Conservation (phyloP, 2,329 filamentous ascomycete genomes). For the Sclerotinia nivalis region DNA sequence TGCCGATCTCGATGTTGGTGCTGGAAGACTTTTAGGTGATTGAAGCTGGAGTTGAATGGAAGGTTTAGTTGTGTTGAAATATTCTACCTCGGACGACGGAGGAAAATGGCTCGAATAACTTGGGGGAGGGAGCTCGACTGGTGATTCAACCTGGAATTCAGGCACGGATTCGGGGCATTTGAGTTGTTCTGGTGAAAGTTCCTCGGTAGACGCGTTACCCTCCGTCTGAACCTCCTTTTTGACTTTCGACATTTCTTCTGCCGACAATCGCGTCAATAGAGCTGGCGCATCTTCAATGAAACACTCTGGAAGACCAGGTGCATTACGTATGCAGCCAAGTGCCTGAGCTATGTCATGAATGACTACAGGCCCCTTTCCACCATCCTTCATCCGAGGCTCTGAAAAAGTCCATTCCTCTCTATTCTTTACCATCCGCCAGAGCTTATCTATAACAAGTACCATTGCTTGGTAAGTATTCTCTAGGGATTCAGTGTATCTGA, state of each 20-base stretch:
- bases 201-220: neutral
- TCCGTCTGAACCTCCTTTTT: neutral
- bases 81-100: neutral
- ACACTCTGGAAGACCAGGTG: constrained; percentile 6
- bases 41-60: neutral
- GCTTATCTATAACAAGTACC: constrained; percentile 13
- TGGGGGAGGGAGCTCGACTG: neutral
- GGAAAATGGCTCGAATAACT: neutral
- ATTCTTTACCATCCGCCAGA: constrained; percentile 3
- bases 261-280: neutral
- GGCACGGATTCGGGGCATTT: neutral
- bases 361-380: constrained; percentile 12
- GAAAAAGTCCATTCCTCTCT: constrained; percentile 15
- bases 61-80: neutral
- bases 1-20: neutral
- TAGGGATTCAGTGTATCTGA: constrained; percentile 10
- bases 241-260: neutral
- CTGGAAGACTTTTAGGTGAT: neutral
- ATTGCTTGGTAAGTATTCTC: constrained; percentile 10
- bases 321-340: constrained; percentile 16
- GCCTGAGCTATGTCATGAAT: constrained; percentile 17
- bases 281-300: constrained; percentile 9
- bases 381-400: constrained; percentile 16
- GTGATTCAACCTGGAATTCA: neutral
- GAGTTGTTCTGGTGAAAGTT: neutral